phyloP scores from a whole-genome alignment of 176 grass and related monocot genomes.

The Hyparrhenia diplandra region DNA sequence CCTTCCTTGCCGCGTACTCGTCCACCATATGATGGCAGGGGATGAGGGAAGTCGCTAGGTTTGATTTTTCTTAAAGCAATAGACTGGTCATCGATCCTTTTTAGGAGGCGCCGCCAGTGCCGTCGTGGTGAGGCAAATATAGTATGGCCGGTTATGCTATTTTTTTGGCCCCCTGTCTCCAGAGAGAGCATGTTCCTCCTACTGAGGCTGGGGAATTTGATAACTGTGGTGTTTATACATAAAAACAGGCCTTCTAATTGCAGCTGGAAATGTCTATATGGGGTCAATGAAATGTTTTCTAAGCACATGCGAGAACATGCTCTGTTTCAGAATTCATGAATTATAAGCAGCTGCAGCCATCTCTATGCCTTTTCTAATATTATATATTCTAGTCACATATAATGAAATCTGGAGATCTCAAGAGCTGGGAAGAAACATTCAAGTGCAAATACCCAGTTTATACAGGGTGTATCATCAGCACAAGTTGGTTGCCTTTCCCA shows the following conservation, averaged over 20 bases:
- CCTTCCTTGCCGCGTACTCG: neutral
- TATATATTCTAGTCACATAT: neutral
- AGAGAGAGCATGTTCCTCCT: slow-evolving; percentile 7
- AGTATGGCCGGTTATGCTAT: neutral
- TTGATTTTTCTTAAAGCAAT: slow-evolving; percentile 36
- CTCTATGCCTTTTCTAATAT: neutral
- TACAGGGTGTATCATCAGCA: slow-evolving; percentile 13
- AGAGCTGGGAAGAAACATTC: slow-evolving; percentile 1
- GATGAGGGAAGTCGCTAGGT: neutral
- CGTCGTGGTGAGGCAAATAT: neutral
- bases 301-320: neutral
- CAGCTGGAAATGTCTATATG: neutral
- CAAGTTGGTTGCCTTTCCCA: slow-evolving; percentile 20
- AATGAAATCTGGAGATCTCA: neutral
- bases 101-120: neutral
- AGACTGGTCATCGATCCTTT: slow-evolving; percentile 2
- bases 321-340: neutral
- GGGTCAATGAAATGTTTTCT: neutral
- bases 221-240: neutral
- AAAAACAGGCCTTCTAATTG: neutral
- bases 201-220: neutral
- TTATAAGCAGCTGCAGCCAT: neutral
- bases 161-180: neutral
- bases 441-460: slow-evolving; percentile 4
- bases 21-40: neutral